Evolutionary conservation across 306 rosid species (phyloP), one percentile per base, ranked within the genome.

Genomic region (Pyrus betulifolia): DNA sequence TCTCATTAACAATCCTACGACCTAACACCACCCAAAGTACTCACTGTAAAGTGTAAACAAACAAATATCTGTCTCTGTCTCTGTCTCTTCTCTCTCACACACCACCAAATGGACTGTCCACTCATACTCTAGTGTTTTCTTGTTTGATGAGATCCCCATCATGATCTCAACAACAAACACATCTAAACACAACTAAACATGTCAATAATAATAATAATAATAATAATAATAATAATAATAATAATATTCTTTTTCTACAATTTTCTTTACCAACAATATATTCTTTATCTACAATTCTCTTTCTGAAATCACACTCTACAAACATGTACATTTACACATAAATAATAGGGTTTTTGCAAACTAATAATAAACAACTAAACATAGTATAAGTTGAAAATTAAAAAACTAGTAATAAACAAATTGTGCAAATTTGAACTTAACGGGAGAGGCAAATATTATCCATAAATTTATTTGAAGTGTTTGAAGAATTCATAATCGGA

Each of bases 31-130:
- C 38, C 4, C 2, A 68, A 74, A 17, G 8, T 15, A 33, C 84
- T 70, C 83, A 72, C 84, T 76, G 74, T 78, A 83, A 86, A 79
- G 81, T 55, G 74, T 25, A 11, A 78, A 44, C 71, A 79, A 82
- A 86, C 85, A 80, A 82, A 72, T 2, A 45, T 70, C 49, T 60
- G 5, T 42, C 13, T 66, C 31, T 9, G 35, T 68, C 69, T 40
- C 51, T n/a, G n/a, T 59, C 33, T 51, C 23, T 9, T 68, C 69
- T 31, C 42, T 51, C 33, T 51, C 23, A 13, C 62, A 11, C 8
- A 42, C 57, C 65, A 44, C 80, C 72, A 21, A 73, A 70, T 75
- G 82, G 70, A 51, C 62, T 31, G 74, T 72, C 58, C 63, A 69
- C 64, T 54, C 62, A 3, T 27, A 74, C 30, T 78, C 62, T 27